Evolutionary conservation across 257 asterid genomes (phyloP).

Genomic region (Ophiorrhiza pumila): DNA sequence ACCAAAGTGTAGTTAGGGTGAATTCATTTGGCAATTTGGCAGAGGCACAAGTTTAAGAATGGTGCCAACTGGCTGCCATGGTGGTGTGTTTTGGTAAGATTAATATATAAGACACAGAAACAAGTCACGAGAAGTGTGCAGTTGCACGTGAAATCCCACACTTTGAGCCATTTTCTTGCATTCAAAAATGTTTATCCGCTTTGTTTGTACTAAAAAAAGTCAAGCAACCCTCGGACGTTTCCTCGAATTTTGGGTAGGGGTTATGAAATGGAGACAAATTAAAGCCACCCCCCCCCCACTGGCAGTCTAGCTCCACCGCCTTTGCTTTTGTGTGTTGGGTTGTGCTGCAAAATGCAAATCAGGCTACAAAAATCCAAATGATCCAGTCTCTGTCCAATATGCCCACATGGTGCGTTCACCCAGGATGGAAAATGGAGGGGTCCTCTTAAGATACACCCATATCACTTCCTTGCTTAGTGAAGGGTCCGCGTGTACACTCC

Average conservation of each 20-base stretch:
- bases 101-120: background rate
- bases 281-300: background rate
- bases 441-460: conserved; percentile 22
- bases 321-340: background rate
- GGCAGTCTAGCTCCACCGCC: background rate
- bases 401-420: background rate
- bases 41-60: no score
- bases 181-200: background rate
- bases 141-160: conserved; percentile 40
- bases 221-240: background rate
- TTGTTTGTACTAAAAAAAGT: background rate
- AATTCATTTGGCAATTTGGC: background rate
- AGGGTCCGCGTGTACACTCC: conserved; percentile 42
- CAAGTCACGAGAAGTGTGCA: conserved; percentile 24
- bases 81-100: no score
- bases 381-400: background rate
- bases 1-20: background rate
- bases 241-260: background rate
- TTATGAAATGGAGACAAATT: background rate
- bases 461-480: conserved; percentile 29
- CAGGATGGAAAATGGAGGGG: conserved; percentile 5
- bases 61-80: no score
- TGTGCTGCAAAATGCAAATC: background rate
- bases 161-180: conserved; percentile 4
- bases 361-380: no score